Conservation (phyloP, 352 stramenopile species). For the Globisporangium parvum region DNA sequence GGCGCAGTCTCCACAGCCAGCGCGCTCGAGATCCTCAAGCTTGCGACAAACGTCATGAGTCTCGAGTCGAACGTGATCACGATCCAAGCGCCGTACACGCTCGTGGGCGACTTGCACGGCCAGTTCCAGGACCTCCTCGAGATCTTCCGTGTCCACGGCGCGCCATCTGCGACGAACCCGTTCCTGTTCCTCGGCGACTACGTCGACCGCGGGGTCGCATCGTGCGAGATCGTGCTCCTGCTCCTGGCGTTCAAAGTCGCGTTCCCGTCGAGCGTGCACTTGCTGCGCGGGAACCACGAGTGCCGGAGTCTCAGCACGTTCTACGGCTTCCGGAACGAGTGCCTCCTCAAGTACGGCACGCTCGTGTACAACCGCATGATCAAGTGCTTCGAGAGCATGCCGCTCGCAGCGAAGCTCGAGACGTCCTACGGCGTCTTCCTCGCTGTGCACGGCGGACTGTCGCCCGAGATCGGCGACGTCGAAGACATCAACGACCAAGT, state of each 20-base stretch:
- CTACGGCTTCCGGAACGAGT: slow-evolving; percentile 99
- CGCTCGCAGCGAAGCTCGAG: slow-evolving; percentile 54
- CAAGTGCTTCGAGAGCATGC: slow-evolving; percentile 83
- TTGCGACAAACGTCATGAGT: slow-evolving; percentile 50
- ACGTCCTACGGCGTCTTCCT: slow-evolving; percentile 60
- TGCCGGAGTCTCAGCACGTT: slow-evolving; percentile 98
- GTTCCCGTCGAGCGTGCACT: slow-evolving; percentile 97
- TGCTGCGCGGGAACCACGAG: slow-evolving; percentile 98
- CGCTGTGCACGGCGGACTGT: slow-evolving; percentile 69
- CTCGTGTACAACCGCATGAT: slow-evolving; percentile 76
- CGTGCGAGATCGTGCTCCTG: slow-evolving; percentile 96
- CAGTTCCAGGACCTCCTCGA: slow-evolving; percentile 98
- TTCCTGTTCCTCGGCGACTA: slow-evolving; percentile 97
- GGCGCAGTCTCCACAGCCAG: slow-evolving; percentile 35
- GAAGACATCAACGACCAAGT: slow-evolving; percentile 73
- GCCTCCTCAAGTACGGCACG: slow-evolving; percentile 74
- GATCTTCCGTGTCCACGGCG: slow-evolving; percentile 53
- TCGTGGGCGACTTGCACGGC: slow-evolving; percentile 92
- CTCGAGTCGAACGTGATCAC: slow-evolving; percentile 53
- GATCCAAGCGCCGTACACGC: slow-evolving; percentile 41
- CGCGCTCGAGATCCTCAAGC: slow-evolving; percentile 53
- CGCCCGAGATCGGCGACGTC: slow-evolving; percentile 56
- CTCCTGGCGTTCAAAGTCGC: slow-evolving; percentile 98
- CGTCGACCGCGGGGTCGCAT: slow-evolving; percentile 92
- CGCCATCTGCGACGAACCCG: slow-evolving; percentile 75